A percentile compares a stretch with the other conserved stretches of the same genome.
These are phyloP conservation scores for Triticum timopheevii DNA, from an alignment of 176 grass and related monocot species.

Conservation along the genomic window DNA sequence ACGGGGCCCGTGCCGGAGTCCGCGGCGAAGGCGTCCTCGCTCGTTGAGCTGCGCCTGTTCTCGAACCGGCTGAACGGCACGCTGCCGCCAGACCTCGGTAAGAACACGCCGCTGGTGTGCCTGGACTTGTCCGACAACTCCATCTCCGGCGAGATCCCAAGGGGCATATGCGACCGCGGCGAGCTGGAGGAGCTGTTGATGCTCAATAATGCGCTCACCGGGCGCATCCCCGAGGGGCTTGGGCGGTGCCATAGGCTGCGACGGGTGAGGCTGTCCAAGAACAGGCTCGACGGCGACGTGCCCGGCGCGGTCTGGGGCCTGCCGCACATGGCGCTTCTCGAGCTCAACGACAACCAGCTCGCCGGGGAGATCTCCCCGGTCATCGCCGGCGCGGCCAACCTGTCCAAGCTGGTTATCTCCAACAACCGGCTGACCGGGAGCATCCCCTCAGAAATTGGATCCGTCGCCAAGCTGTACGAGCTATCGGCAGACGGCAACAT, in stretches of 20 bases:
- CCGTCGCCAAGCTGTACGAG: constrained; percentile 60
- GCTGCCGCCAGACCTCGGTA: constrained; percentile 63
- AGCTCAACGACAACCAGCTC: constrained; percentile 64
- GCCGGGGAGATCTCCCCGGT: constrained; percentile 66
- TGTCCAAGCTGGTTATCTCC: constrained; percentile 70
- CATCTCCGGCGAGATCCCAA: constrained; percentile 72
- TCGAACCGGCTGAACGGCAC: constrained; percentile 62
- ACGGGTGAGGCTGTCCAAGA: constrained; percentile 65
- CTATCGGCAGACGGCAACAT: constrained; percentile 71
- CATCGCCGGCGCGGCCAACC: constrained; percentile 71
- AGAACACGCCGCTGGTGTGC: constrained; percentile 46
- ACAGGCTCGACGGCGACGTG: constrained; percentile 59
- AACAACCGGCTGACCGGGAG: constrained; percentile 60
- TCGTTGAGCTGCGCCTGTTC: constrained; percentile 71
- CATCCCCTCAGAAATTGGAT: constrained; percentile 76
- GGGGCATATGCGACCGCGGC: constrained; percentile 78
- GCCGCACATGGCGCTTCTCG: constrained; percentile 72
- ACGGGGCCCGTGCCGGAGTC: constrained; percentile 46
- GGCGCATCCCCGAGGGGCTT: constrained; percentile 56
- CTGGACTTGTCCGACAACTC: constrained; percentile 68
- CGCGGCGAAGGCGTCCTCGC: constrained; percentile 31
- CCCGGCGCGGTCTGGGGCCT: constrained; percentile 80
- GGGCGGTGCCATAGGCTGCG: constrained; percentile 62
- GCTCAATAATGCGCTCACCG: constrained; percentile 61
- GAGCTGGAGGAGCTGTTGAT: constrained; percentile 71